phyloP scores from a whole-genome alignment of 768 basidiomycete species.

The Termitomyces sp. region DNA sequence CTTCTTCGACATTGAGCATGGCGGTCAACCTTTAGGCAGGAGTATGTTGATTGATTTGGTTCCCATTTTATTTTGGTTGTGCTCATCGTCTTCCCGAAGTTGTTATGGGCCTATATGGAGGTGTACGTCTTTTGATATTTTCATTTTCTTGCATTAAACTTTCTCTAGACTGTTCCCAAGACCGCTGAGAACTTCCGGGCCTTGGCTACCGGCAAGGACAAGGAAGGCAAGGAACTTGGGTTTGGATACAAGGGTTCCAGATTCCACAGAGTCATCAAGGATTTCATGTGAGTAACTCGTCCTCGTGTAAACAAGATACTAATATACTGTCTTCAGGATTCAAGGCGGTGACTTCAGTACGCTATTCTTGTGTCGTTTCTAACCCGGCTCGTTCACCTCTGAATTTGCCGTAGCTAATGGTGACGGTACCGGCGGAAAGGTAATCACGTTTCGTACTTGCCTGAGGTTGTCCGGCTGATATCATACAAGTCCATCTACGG shows the following conservation, averaged over 20 bases:
- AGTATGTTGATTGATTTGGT: constrained; percentile 35
- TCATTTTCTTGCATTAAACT: background rate
- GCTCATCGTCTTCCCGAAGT: constrained; percentile 38
- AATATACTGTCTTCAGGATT: constrained; percentile 48
- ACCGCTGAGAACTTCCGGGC: constrained; percentile 98
- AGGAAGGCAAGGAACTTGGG: constrained; percentile 71
- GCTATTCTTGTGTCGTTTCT: constrained; percentile 23
- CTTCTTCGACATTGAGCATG: constrained; percentile 93
- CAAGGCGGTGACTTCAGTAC: constrained; percentile 98
- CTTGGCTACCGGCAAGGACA: constrained; percentile 76
- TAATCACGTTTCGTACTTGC: constrained; percentile 18
- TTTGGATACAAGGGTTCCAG: constrained; percentile 93
- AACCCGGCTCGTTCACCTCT: constrained; percentile 8
- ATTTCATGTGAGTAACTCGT: constrained; percentile 66
- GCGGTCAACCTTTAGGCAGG: constrained; percentile 80
- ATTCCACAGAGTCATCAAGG: constrained; percentile 95
- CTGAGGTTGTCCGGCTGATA: background rate
- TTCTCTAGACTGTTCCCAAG: constrained; percentile 80
- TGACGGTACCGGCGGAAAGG: constrained; percentile 91
- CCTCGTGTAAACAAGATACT: background rate
- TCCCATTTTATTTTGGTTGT: constrained; percentile 1
- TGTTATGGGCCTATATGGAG: constrained; percentile 85
- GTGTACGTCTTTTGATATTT: constrained; percentile 39
- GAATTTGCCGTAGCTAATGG: constrained; percentile 51
- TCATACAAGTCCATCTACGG: constrained; percentile 80